phyloP scores from a whole-genome alignment of 805 yeast species.

The Kazachstania psychrophila region DNA sequence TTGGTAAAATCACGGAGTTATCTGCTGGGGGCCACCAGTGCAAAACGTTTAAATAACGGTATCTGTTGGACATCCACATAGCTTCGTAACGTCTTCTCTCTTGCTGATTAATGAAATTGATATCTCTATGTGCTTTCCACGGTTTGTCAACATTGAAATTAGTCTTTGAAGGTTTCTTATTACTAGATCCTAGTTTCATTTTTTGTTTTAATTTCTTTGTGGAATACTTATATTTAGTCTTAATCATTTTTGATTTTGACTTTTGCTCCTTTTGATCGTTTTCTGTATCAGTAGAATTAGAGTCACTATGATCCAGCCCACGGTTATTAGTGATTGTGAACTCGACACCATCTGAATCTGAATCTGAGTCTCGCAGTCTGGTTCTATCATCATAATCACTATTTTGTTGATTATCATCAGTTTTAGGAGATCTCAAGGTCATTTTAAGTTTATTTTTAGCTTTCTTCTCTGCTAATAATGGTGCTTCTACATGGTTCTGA shows the following conservation, averaged over 20 bases:
- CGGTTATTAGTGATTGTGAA: too few relatives aligned
- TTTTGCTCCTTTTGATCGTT: too few relatives aligned
- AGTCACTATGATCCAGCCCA: neutral
- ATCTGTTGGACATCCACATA: conserved; percentile 85
- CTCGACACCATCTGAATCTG: too few relatives aligned
- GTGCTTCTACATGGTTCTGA: too few relatives aligned
- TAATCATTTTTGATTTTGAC: neutral
- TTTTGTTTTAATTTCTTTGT: neutral
- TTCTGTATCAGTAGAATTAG: too few relatives aligned
- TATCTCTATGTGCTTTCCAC: conserved; percentile 77
- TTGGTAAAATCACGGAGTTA: conserved; percentile 10
- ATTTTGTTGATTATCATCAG: too few relatives aligned
- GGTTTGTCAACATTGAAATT: conserved; percentile 82
- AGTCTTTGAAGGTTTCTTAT: neutral
- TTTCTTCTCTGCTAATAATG: too few relatives aligned
- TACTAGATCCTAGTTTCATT: neutral
- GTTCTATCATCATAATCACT: too few relatives aligned
- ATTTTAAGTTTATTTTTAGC: too few relatives aligned
- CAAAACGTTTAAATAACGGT: conserved; percentile 41
- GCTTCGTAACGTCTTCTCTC: conserved; percentile 90
- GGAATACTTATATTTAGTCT: neutral
- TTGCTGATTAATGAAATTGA: conserved; percentile 41
- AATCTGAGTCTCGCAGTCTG: too few relatives aligned
- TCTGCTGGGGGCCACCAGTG: conserved; percentile 23
- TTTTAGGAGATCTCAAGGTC: too few relatives aligned